phyloP scores from a whole-genome alignment of 148 eudicot species.

The Diospyros lotus region DNA sequence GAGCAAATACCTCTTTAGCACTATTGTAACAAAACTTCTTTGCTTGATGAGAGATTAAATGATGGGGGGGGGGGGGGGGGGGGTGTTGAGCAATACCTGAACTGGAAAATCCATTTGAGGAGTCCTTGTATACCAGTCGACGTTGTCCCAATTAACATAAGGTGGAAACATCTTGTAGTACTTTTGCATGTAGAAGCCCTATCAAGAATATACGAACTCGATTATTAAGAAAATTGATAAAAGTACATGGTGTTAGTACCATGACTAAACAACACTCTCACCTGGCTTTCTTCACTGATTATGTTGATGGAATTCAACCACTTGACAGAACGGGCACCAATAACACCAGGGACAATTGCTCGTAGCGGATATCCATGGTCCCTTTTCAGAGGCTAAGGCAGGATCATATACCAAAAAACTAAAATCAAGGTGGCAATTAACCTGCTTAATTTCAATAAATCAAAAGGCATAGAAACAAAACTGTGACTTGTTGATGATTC shows the following conservation, averaged over 20 bases:
- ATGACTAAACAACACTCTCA: conserved; percentile 15
- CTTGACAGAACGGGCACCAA: conserved; percentile 98
- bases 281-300: conserved; percentile 88
- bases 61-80: neutral
- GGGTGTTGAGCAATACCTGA: conserved; percentile 42
- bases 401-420: conserved; percentile 13
- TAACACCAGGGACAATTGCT: conserved; percentile 89
- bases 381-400: conserved; percentile 71
- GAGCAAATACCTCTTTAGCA: too few relatives aligned
- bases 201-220: conserved; percentile 16
- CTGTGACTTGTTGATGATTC: neutral
- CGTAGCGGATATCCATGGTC: conserved; percentile 98
- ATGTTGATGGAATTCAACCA: conserved; percentile 88
- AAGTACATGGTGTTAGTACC: conserved; percentile 1
- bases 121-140: conserved; percentile 80
- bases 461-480: neutral
- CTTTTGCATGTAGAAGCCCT: conserved; percentile 97
- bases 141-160: conserved; percentile 90
- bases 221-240: neutral
- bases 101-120: conserved; percentile 97
- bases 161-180: conserved; percentile 98
- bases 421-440: neutral
- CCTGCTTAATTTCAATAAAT: too few relatives aligned
- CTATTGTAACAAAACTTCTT: too few relatives aligned
- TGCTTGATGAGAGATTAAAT: too few relatives aligned